Evolutionary conservation across 2,329 filamentous ascomycete genomes (phyloP).

Genomic region (Neurospora sp.): DNA sequence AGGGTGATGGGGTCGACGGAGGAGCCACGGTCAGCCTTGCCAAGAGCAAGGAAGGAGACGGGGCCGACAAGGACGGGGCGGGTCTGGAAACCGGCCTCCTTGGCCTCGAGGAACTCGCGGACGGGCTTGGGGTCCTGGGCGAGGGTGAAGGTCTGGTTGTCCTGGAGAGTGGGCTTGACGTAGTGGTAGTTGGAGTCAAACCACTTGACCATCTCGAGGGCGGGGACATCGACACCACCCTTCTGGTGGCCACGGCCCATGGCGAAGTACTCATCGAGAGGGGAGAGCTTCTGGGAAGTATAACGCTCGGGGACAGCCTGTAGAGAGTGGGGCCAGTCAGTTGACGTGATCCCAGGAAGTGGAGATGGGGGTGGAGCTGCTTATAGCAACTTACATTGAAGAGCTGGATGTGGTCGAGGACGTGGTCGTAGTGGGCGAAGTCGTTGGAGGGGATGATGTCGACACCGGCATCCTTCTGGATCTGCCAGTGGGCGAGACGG

Average conservation of each 20-base stretch:
- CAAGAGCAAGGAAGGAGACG: constrained; percentile 94
- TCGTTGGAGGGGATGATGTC: constrained; percentile 98
- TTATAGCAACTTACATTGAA: constrained; percentile 64
- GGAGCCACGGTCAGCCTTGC: constrained; percentile 96
- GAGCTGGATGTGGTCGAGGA: constrained; percentile 95
- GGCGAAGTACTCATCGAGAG: constrained; percentile 96
- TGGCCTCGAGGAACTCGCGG: constrained; percentile 89
- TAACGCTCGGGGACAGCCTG: constrained; percentile 90
- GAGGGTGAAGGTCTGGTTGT: constrained; percentile 95
- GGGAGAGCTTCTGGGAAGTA: constrained; percentile 76
- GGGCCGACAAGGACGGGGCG: constrained; percentile 92
- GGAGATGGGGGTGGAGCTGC: not conserved
- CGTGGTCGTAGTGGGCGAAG: constrained; percentile 97
- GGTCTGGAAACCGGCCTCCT: constrained; percentile 88
- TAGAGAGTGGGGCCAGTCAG: constrained; percentile 13
- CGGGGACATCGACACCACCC: constrained; percentile 84
- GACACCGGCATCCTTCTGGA: constrained; percentile 97
- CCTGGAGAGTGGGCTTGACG: constrained; percentile 96
- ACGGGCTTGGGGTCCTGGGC: constrained; percentile 84
- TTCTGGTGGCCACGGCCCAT: constrained; percentile 99
- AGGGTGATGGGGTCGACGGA: constrained; percentile 87
- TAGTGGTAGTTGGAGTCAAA: constrained; percentile 99
- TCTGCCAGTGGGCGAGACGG: constrained; percentile 95
- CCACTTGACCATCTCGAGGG: constrained; percentile 99
- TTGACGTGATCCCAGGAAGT: not conserved